A percentile compares a stretch with the other conserved stretches of the same genome.
phyloP scores from a whole-genome alignment of 2,329 filamentous ascomycete genomes.

The Coniochaeta prunicola region DNA sequence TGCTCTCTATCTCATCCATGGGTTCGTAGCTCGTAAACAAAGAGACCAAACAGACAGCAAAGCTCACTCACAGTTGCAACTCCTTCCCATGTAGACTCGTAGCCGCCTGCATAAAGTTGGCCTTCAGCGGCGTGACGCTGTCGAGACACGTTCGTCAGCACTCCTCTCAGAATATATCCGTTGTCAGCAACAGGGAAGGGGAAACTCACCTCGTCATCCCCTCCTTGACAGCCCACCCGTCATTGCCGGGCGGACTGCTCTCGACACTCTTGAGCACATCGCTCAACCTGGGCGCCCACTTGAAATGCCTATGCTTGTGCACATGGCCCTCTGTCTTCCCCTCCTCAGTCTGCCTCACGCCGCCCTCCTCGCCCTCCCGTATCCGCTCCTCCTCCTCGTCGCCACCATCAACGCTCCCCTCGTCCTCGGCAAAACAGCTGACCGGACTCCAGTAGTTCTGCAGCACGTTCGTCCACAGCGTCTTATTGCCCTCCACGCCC shows the following conservation, averaged over 20 bases:
- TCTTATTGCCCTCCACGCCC: slow-evolving; percentile 62
- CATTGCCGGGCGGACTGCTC: slow-evolving; percentile 69
- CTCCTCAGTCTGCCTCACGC: slow-evolving; percentile 22
- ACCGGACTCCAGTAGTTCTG: slow-evolving; percentile 87
- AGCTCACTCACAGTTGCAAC: slow-evolving; percentile 69
- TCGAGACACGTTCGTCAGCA: slow-evolving; percentile 5
- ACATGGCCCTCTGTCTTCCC: slow-evolving; percentile 23
- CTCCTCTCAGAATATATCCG: neutral
- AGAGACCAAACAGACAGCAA: neutral
- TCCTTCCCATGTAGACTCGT: slow-evolving; percentile 59
- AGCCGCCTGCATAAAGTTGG: slow-evolving; percentile 79
- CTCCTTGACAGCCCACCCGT: slow-evolving; percentile 88
- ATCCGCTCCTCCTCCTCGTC: slow-evolving; percentile 68
- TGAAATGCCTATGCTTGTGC: slow-evolving; percentile 81
- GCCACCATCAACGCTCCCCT: slow-evolving; percentile 56
- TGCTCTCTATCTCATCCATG: neutral
- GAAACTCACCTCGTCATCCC: slow-evolving; percentile 69
- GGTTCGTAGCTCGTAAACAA: neutral
- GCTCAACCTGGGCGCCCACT: slow-evolving; percentile 82
- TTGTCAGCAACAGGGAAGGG: neutral
- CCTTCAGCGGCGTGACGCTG: slow-evolving; percentile 83
- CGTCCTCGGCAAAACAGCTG: slow-evolving; percentile 78
- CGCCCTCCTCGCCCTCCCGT: slow-evolving; percentile 52
- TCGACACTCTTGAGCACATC: slow-evolving; percentile 88
- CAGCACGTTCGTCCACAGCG: slow-evolving; percentile 78